A percentile compares a stretch with the other conserved stretches of the same genome.
Conservation (phyloP, 2,329 filamentous ascomycete species). For the Biscogniauxia sp. region DNA sequence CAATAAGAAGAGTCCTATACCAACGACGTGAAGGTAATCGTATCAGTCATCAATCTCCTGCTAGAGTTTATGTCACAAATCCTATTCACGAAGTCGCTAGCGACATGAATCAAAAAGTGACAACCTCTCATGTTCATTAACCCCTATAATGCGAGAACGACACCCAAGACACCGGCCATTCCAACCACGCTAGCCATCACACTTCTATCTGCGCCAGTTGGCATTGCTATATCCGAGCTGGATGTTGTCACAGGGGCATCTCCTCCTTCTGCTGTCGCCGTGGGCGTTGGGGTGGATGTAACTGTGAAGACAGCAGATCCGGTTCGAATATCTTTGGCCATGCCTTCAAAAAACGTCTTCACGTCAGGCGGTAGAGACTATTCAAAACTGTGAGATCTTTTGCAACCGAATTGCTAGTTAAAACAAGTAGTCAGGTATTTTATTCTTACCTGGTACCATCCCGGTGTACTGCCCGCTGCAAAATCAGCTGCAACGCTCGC, state of each 20-base stretch:
- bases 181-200: background rate
- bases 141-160: background rate
- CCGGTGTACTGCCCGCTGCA: slow-evolving; percentile 3
- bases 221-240: background rate
- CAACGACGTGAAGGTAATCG: too few relatives aligned
- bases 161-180: background rate
- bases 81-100: background rate
- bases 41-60: too few relatives aligned
- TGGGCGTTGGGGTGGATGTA: background rate
- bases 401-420: background rate
- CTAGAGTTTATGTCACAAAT: background rate
- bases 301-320: slow-evolving; percentile 4
- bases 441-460: slow-evolving; percentile 6
- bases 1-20: too few relatives aligned
- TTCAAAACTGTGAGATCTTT: background rate
- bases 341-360: slow-evolving; percentile 6
- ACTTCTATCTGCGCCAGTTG: background rate
- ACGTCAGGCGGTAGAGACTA: slow-evolving; percentile 2
- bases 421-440: too few relatives aligned
- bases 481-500: slow-evolving; percentile 6
- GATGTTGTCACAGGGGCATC: background rate
- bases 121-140: background rate
- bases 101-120: background rate
- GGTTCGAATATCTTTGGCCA: slow-evolving; percentile 4
- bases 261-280: background rate